Conservation (phyloP, 1,284 basidiomycete genomes). For the Leccinum subrobustum region DNA sequence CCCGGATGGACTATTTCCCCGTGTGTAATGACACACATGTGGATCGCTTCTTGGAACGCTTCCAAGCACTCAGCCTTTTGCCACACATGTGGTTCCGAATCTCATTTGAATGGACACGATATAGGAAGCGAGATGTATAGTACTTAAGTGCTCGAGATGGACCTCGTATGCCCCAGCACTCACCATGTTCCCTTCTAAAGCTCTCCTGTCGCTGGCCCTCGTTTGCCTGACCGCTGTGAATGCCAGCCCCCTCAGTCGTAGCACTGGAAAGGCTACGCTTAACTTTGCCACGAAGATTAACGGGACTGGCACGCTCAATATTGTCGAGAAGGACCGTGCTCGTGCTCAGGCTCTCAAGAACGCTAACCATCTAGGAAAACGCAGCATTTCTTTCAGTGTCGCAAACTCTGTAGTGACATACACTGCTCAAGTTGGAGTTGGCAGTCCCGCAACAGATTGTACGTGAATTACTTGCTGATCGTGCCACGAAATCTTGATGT, state of each 20-base stretch:
- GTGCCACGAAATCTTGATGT: not conserved
- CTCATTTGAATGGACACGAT: not conserved
- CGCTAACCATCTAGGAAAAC: not conserved
- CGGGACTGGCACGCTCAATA: slow-evolving; percentile 3
- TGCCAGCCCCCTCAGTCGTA: slow-evolving; percentile 14
- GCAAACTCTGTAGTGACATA: slow-evolving; percentile 31
- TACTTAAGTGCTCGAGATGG: slow-evolving; percentile 2
- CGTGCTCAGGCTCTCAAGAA: slow-evolving; percentile 2
- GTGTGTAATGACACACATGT: not conserved
- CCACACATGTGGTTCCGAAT: not conserved
- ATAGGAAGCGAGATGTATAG: not conserved
- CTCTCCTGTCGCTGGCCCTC: slow-evolving; percentile 15
- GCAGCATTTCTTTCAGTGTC: slow-evolving; percentile 6
- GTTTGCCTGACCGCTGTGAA: slow-evolving; percentile 9
- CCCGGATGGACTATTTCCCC: not conserved
- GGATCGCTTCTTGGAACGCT: not conserved
- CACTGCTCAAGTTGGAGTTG: slow-evolving; percentile 41
- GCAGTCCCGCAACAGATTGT: slow-evolving; percentile 44
- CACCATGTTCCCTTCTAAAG: slow-evolving; percentile 19
- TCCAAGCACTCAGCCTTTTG: not conserved
- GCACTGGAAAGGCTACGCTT: slow-evolving; percentile 16
- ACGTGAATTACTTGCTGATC: slow-evolving; percentile 16
- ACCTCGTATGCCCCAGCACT: not conserved
- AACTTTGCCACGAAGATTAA: slow-evolving; percentile 19
- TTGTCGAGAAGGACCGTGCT: slow-evolving; percentile 8